phyloP scores from a whole-genome alignment of 2,329 filamentous ascomycete genomes.

The Colletotrichum cordylinicola region DNA sequence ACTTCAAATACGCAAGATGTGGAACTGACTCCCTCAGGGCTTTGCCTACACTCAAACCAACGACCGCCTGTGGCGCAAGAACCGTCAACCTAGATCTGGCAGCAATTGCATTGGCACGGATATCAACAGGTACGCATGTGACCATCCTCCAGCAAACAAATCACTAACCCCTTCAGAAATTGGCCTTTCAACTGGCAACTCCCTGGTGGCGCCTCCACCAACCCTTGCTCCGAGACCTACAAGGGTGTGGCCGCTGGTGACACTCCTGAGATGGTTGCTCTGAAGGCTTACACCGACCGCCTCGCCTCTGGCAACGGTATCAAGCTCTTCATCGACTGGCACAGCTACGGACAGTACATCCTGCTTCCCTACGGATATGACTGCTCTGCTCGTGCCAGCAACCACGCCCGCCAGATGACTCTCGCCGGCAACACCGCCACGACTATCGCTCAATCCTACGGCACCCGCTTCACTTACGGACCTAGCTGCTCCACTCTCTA shows the following conservation, averaged over 20 bases:
- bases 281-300: conserved; percentile 43
- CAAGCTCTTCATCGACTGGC: conserved; percentile 54
- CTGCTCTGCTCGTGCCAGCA: conserved; percentile 42
- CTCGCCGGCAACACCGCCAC: conserved; percentile 34
- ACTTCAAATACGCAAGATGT: background rate
- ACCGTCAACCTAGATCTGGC: conserved; percentile 48
- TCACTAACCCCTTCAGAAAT: conserved; percentile 35
- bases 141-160: no score
- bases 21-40: conserved; percentile 36
- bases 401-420: conserved; percentile 43
- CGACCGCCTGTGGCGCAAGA: conserved; percentile 68
- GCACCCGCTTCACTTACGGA: conserved; percentile 40
- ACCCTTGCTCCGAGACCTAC: conserved; percentile 58
- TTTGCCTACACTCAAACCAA: conserved; percentile 64
- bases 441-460: conserved; percentile 37
- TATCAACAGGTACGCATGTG: conserved; percentile 50
- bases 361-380: conserved; percentile 52
- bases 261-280: conserved; percentile 55
- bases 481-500: conserved; percentile 44
- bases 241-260: conserved; percentile 48
- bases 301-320: conserved; percentile 34
- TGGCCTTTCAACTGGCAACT: conserved; percentile 61
- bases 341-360: conserved; percentile 51
- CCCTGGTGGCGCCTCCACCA: conserved; percentile 54
- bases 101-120: conserved; percentile 57